These are phyloP conservation scores for Paramecium pentaurelia DNA, from an alignment of 73 alveolate genomes.

Conservation along the genomic window DNA sequence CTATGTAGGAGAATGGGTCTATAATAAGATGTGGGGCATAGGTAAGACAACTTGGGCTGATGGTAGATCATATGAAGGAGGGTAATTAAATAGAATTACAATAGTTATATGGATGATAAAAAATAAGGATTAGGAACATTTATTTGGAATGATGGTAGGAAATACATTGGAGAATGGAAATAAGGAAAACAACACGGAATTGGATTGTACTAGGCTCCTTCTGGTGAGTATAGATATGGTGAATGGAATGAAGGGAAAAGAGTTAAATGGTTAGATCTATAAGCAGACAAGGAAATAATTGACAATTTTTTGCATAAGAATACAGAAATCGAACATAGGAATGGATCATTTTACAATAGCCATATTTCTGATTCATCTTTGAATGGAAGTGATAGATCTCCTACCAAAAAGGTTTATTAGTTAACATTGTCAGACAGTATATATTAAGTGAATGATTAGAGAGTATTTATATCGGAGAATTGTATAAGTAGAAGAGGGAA, in stretches of 20 bases:
- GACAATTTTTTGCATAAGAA: not conserved
- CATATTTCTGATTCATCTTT: not conserved
- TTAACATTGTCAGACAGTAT: not conserved
- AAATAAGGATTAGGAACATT: slow-evolving; percentile 77
- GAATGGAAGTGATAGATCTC: not conserved
- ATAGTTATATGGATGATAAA: slow-evolving; percentile 69
- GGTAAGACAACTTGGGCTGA: slow-evolving; percentile 61
- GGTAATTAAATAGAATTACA: not conserved
- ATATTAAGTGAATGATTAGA: not conserved
- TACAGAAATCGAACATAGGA: not conserved
- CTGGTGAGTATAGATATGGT: slow-evolving; percentile 44
- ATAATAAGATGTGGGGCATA: slow-evolving; percentile 52
- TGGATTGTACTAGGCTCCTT: slow-evolving; percentile 37
- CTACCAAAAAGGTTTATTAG: not conserved
- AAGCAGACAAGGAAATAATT: not conserved
- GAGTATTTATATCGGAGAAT: not conserved
- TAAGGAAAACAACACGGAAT: slow-evolving; percentile 59
- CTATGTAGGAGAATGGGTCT: slow-evolving; percentile 45
- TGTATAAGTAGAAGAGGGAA: slow-evolving; percentile 31
- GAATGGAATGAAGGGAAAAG: slow-evolving; percentile 64
- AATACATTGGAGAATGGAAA: slow-evolving; percentile 62
- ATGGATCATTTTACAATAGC: not conserved
- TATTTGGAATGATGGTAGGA: slow-evolving; percentile 66
- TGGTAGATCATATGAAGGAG: slow-evolving; percentile 59
- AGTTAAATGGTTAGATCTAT: slow-evolving; percentile 10